Conservation (phyloP, 768 basidiomycete genomes). For the Suillus brevipes region DNA sequence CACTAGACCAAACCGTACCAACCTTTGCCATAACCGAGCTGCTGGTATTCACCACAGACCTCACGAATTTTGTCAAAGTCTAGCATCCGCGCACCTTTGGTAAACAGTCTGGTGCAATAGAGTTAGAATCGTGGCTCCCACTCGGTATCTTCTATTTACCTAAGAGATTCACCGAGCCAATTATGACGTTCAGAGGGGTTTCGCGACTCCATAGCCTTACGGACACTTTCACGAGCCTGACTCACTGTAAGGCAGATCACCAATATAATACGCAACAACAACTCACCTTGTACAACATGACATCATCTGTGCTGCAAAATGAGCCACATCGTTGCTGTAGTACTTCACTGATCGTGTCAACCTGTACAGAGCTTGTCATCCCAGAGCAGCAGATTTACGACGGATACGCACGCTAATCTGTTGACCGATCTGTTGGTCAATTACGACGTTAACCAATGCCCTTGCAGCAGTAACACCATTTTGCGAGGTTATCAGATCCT, state of each 20-base stretch:
- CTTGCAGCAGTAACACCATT: slow-evolving; percentile 87
- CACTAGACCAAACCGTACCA: slow-evolving; percentile 14
- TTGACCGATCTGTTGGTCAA: slow-evolving; percentile 97
- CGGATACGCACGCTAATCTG: slow-evolving; percentile 77
- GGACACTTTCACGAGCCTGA: slow-evolving; percentile 90
- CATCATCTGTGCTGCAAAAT: slow-evolving; percentile 98
- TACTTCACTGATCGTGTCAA: slow-evolving; percentile 95
- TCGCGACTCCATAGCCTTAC: slow-evolving; percentile 82
- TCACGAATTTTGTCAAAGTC: slow-evolving; percentile 84
- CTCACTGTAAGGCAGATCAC: slow-evolving; percentile 9
- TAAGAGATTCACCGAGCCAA: slow-evolving; percentile 81
- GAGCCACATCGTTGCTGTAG: slow-evolving; percentile 94
- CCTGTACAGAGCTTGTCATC: slow-evolving; percentile 45
- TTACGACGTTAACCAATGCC: slow-evolving; percentile 90
- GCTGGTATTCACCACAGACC: slow-evolving; percentile 86
- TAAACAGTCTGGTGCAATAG: slow-evolving; percentile 64
- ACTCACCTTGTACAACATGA: slow-evolving; percentile 90
- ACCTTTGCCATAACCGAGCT: slow-evolving; percentile 84
- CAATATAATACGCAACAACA: slow-evolving; percentile 2
- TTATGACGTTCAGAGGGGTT: slow-evolving; percentile 74
- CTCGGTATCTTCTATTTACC: slow-evolving; percentile 45
- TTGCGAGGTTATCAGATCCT: slow-evolving; percentile 82
- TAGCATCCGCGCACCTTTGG: slow-evolving; percentile 82
- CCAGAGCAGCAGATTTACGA: background rate
- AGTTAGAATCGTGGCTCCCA: slow-evolving; percentile 7